Evolutionary conservation across 768 basidiomycete species (phyloP).

Genomic region (Sarcodon aspratus): DNA sequence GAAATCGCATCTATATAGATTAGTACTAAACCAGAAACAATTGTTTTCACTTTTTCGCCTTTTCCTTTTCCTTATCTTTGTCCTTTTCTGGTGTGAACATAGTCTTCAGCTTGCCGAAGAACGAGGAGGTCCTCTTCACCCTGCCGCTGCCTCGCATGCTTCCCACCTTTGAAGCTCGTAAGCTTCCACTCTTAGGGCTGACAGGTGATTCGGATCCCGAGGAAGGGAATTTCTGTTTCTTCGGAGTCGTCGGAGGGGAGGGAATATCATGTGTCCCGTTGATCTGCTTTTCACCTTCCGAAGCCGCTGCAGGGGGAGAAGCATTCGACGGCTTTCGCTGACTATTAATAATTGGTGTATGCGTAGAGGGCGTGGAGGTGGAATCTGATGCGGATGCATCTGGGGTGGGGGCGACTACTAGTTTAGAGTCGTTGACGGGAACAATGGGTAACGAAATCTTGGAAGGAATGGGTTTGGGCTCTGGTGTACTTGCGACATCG

Average conservation of each 20-base stretch:
- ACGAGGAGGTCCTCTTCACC: neutral
- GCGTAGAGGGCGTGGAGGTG: neutral
- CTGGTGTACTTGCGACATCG: neutral
- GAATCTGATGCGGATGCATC: conserved; percentile 2
- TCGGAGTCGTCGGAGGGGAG: neutral
- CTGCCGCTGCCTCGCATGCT: neutral
- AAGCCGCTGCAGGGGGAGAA: neutral
- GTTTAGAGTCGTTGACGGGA: neutral
- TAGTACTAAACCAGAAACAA: no score
- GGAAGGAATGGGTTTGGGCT: neutral
- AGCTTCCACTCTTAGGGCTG: neutral
- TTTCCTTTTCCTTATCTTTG: neutral
- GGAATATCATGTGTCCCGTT: neutral
- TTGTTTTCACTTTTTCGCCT: neutral
- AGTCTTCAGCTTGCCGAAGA: neutral
- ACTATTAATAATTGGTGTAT: neutral
- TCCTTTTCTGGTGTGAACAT: neutral
- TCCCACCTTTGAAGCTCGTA: neutral
- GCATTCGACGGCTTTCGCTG: neutral
- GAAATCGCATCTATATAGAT: no score
- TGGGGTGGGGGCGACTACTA: conserved; percentile 9
- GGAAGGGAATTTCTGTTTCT: neutral
- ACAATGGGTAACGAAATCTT: conserved; percentile 6
- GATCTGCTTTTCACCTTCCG: neutral
- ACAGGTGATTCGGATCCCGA: neutral